Percentiles rank a stretch among this genome's conserved stretches.
phyloP scores from a whole-genome alignment of 2,329 filamentous ascomycete genomes.

The Cryphonectria parasitica region DNA sequence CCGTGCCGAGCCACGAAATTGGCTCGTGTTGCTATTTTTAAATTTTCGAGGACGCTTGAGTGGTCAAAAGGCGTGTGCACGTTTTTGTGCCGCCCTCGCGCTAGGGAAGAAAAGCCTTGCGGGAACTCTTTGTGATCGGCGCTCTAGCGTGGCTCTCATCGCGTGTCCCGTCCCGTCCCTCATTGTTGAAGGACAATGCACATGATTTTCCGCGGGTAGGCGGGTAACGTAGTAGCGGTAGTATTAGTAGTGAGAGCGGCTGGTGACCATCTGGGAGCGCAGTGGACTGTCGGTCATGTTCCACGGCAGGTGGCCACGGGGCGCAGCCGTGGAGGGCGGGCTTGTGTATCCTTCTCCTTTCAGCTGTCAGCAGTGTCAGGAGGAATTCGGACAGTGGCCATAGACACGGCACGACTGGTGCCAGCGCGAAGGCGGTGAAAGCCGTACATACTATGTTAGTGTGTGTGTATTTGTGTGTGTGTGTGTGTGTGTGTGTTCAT shows the following conservation, averaged over 20 bases:
- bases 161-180: not conserved
- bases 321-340: not conserved
- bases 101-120: constrained; percentile 3
- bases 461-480: not conserved
- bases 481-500: not conserved
- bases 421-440: constrained; percentile 9
- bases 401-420: too few relatives aligned
- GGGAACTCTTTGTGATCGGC: not conserved
- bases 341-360: not conserved
- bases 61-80: not conserved
- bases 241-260: not conserved
- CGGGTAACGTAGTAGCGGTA: not conserved
- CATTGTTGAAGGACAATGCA: not conserved
- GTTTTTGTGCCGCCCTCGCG: not conserved
- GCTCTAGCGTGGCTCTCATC: not conserved
- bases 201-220: not conserved
- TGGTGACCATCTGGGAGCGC: not conserved
- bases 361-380: constrained; percentile 1
- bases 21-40: constrained; percentile 7
- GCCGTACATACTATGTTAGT: not conserved
- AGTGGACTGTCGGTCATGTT: not conserved
- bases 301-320: constrained; percentile 8
- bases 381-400: not conserved
- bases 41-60: not conserved
- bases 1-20: constrained; percentile 2